phyloP scores from a whole-genome alignment of 2,329 filamentous ascomycete genomes.

The Fusarium sarcochroum region DNA sequence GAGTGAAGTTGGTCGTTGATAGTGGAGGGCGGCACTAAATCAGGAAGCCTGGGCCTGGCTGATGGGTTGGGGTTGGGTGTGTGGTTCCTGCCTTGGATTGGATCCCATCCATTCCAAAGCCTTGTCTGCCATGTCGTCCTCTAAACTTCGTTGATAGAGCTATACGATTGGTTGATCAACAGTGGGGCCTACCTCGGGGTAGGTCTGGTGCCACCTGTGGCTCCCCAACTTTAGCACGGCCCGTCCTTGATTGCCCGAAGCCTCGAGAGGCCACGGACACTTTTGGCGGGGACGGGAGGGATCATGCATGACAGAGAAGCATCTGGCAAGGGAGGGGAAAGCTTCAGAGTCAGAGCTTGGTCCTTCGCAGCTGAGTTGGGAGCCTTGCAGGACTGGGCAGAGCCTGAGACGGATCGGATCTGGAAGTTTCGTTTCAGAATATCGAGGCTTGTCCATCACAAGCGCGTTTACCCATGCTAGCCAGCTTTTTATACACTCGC shows the following conservation, averaged over 20 bases:
- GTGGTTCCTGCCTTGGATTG: slow-evolving; percentile 41
- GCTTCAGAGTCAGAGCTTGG: slow-evolving; percentile 12
- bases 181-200: slow-evolving; percentile 30
- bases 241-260: slow-evolving; percentile 39
- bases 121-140: slow-evolving; percentile 35
- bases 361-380: slow-evolving; percentile 8
- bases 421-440: slow-evolving; percentile 35
- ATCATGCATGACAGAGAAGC: slow-evolving; percentile 43
- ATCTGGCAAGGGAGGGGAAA: slow-evolving; percentile 31
- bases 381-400: slow-evolving; percentile 24
- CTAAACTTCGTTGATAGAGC: slow-evolving; percentile 30
- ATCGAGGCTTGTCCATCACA: slow-evolving; percentile 31
- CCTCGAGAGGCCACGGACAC: slow-evolving; percentile 6
- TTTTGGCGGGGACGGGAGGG: slow-evolving; percentile 40
- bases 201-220: slow-evolving; percentile 40
- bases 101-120: slow-evolving; percentile 33
- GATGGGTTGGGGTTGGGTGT: slow-evolving; percentile 46
- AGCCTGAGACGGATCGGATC: slow-evolving; percentile 29
- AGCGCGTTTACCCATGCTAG: slow-evolving; percentile 9
- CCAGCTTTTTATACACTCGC: slow-evolving; percentile 2
- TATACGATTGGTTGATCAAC: slow-evolving; percentile 53
- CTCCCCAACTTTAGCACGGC: slow-evolving; percentile 39
- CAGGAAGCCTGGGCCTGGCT: slow-evolving; percentile 11
- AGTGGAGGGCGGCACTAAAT: slow-evolving; percentile 46
- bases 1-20: slow-evolving; percentile 50